Evolutionary conservation across 768 basidiomycete species (phyloP), one percentile per base, ranked within the genome.

Genomic region (Podaxis carcinomalis): DNA sequence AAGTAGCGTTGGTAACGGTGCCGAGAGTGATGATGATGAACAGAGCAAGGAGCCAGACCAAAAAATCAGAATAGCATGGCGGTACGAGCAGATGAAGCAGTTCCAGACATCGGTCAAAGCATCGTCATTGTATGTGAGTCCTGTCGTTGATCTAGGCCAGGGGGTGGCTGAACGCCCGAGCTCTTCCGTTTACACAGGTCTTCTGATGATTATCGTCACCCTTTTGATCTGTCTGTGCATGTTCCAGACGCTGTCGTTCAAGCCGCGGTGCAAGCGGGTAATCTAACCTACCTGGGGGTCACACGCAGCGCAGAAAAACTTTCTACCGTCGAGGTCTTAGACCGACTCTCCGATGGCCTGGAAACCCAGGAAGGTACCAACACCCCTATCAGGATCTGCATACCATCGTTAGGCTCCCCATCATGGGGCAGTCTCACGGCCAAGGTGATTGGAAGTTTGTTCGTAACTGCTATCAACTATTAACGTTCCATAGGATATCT

Each of bases 51-150:
- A 74, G 11, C 73, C 73, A 27, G 81, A 76, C 44, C 79, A 84
- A 27, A 87, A 86, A 67, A 90, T 95, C 65, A 96, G 91, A 77
- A 98, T 99, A 67, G 97, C 97, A 32, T 99, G 97, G 92, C 83
- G 97, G 69, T 99, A 99, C 73, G 93, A 93, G 68, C 82, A 87
- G 60, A 91, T 98, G 91, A 92, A 89, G 75, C 87, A 81, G 74
- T 96, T 97, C 72, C 85, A 92, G 75, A 97, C 95, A 3, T 93
- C 92, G 2, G 86, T 94, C 21, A 70, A 78, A 39, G 63, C 76
- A 51, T 70, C 79, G 49, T 74, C 74, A 64, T 74, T 75, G 79
- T 83, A 79, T 71, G 84, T 83, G 61, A 68, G 70, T 72, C 69
- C 51, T 21, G 28, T 51, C 56, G 39, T 37, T 51, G 36, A 51